Conservation (phyloP, 1,284 basidiomycete genomes). For the Trametes pubescens region DNA sequence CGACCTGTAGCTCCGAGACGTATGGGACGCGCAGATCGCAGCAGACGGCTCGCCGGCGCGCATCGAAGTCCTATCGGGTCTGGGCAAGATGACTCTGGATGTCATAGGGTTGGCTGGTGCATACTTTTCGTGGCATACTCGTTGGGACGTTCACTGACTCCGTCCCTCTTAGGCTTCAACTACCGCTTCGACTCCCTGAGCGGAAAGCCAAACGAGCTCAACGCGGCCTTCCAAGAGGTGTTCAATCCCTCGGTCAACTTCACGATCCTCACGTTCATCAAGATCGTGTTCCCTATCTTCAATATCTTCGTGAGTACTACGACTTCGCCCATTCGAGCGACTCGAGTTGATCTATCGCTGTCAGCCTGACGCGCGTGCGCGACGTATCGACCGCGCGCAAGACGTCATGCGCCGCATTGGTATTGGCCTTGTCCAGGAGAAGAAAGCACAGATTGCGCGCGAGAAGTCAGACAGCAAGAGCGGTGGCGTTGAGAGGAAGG, state of each 20-base stretch:
- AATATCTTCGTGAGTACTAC: constrained; percentile 20
- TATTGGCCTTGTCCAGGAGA: constrained; percentile 47
- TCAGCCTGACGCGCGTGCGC: constrained; percentile 12
- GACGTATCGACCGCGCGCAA: constrained; percentile 34
- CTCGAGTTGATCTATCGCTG: background rate
- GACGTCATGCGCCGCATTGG: constrained; percentile 47
- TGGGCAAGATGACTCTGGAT: constrained; percentile 55
- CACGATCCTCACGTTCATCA: constrained; percentile 13
- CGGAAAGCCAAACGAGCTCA: constrained; percentile 47
- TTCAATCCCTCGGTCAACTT: constrained; percentile 18
- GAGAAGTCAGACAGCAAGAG: constrained; percentile 27
- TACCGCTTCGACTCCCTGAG: constrained; percentile 55
- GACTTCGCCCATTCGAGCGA: background rate
- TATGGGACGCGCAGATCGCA: constrained; percentile 33
- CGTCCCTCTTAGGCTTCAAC: constrained; percentile 50
- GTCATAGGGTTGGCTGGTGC: constrained; percentile 57
- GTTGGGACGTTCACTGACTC: background rate
- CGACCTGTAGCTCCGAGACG: constrained; percentile 39
- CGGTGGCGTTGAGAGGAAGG: constrained; percentile 54
- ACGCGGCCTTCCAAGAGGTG: constrained; percentile 46
- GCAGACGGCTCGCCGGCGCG: constrained; percentile 28
- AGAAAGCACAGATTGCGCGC: constrained; percentile 55
- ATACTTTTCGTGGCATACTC: background rate
- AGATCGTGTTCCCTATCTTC: constrained; percentile 21
- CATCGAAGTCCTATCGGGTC: constrained; percentile 51